Evolutionary conservation across 2,329 filamentous ascomycete species (phyloP).

Genomic region (Colletotrichum plurivorum): DNA sequence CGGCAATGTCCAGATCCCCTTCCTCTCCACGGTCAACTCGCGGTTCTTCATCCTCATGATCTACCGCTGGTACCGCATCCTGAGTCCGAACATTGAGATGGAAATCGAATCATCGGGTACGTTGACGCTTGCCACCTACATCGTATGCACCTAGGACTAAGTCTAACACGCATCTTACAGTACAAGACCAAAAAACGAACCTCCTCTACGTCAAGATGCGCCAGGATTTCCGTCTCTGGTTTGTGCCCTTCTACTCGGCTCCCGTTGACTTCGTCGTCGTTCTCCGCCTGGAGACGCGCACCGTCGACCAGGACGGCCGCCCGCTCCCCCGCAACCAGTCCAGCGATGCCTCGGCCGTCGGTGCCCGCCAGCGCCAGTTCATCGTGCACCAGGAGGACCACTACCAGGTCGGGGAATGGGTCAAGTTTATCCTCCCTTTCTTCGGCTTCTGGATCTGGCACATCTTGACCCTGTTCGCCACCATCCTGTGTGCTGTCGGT

Average conservation of each 20-base stretch:
- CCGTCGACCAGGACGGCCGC: slow-evolving; percentile 46
- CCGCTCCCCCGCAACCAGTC: slow-evolving; percentile 37
- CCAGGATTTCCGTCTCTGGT: slow-evolving; percentile 84
- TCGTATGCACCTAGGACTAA: neutral
- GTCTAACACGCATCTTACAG: slow-evolving; percentile 18
- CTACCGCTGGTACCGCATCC: slow-evolving; percentile 87
- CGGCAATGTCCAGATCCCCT: slow-evolving; percentile 55
- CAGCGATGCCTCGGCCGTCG: slow-evolving; percentile 37
- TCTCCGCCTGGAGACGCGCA: slow-evolving; percentile 69
- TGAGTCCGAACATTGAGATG: slow-evolving; percentile 81
- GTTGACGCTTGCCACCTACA: slow-evolving; percentile 33
- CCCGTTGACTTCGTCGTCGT: slow-evolving; percentile 78
- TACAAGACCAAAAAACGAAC: slow-evolving; percentile 41
- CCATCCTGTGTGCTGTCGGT: slow-evolving; percentile 74
- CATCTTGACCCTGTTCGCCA: slow-evolving; percentile 74
- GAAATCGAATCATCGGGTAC: slow-evolving; percentile 72
- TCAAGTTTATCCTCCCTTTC: slow-evolving; percentile 78
- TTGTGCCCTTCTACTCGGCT: slow-evolving; percentile 81
- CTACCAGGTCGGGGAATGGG: slow-evolving; percentile 82
- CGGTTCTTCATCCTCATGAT: slow-evolving; percentile 77
- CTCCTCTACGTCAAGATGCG: slow-evolving; percentile 81
- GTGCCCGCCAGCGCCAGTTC: slow-evolving; percentile 77
- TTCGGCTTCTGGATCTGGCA: slow-evolving; percentile 69
- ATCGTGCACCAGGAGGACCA: slow-evolving; percentile 85
- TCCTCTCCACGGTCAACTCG: slow-evolving; percentile 66